A percentile compares a stretch with the other conserved stretches of the same genome.
phyloP scores from a whole-genome alignment of 73 alveolate genomes.

The Symbiodinium pilosum region DNA sequence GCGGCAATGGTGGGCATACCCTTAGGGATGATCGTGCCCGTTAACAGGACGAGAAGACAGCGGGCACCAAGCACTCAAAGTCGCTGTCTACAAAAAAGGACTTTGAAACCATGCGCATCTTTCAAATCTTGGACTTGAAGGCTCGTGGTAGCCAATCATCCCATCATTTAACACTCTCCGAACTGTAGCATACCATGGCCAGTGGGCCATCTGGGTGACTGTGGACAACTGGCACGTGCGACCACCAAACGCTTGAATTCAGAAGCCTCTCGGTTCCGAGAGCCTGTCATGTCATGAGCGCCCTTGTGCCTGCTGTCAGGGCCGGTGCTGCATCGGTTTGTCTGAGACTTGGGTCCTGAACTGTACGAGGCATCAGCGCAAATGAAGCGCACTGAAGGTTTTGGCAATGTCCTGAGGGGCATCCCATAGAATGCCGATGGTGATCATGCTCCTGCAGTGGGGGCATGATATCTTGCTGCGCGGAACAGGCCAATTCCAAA shows the following conservation, averaged over 20 bases:
- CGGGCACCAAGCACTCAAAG: slow-evolving; percentile 12
- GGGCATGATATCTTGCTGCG: neutral
- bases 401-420: slow-evolving; percentile 82
- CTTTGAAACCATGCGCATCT: neutral
- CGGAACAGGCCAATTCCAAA: no score
- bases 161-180: neutral
- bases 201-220: no score
- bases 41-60: no score
- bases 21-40: no score
- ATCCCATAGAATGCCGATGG: slow-evolving; percentile 90
- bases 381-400: no score
- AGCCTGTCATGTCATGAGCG: neutral
- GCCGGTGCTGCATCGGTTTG: neutral
- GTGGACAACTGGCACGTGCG: neutral
- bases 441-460: slow-evolving; percentile 70
- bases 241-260: neutral
- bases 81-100: slow-evolving; percentile 6
- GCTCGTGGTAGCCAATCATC: neutral
- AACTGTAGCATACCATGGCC: neutral
- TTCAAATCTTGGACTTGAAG: neutral
- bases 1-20: no score
- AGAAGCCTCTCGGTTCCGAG: slow-evolving; percentile 2
- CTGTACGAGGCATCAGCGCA: no score
- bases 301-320: neutral
- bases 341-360: neutral